Evolutionary conservation across 2,329 filamentous ascomycete species (phyloP), one percentile per base, ranked within the genome.

Genomic region (Pseudomassariella vexata): DNA sequence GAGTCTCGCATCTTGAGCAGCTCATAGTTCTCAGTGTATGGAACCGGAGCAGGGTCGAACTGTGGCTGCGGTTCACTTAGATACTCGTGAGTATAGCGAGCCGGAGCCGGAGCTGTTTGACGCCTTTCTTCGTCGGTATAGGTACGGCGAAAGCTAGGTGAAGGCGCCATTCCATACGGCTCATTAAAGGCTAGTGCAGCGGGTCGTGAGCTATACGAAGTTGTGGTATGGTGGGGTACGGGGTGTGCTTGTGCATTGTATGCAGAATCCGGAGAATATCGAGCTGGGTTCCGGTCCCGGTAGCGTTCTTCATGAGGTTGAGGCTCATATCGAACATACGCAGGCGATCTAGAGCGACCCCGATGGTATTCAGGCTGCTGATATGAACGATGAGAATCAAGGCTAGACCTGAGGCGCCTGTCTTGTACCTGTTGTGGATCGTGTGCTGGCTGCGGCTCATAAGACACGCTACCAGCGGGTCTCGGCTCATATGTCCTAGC

Each of bases 1-100:
- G 60, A 52, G 42, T 66, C 63, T 9, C 57, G 54, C 6, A 68
- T 60, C 23, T 64, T 59, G 20, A 73, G 56, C 9, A 69, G 52
- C 43, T 73, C 68, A 37, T 63, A 65, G 5, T 57, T 41, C 28
- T 61, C 59, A 5, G 46, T 35, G 38, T 55, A 50, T 21, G 17
- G 16, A 15, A 9, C 15, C 19, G 16, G 26, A 19, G 26, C 6
- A 6, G 15, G 14, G 9, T 9, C 9, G 9, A 14, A 14, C 24
- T 15, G 24, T 15, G 24, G 15, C 9, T 9, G 9, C 53, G 51
- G n/a, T 41, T 39, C 17, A 39, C 47, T 27, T 43, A 47, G 21
- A 22, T 17, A 33, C 15, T 52, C 49, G 26, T 57, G 52, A 19
- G 45, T 47, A 34, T 56, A 57, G 12, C 12, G 45, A 49, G 14